Evolutionary conservation across 495 filamentous ascomycete genomes (phyloP).

Genomic region (Evansstolkia leycettana): DNA sequence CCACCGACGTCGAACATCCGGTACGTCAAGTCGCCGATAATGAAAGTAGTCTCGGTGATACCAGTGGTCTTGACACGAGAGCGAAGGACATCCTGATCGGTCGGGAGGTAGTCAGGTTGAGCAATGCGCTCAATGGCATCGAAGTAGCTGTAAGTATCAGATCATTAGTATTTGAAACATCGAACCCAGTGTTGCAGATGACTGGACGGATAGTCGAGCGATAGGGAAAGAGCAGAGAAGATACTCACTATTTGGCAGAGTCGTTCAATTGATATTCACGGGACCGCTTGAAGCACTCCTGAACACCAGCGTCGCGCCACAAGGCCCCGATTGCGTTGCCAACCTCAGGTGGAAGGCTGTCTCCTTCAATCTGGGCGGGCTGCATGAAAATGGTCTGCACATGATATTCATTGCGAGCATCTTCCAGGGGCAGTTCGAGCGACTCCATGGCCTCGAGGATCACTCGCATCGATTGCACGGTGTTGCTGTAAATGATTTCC

Average conservation of each 20-base stretch:
- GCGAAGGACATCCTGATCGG: constrained; percentile 92
- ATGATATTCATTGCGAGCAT: constrained; percentile 80
- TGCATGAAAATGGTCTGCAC: constrained; percentile 85
- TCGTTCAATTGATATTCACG: constrained; percentile 97
- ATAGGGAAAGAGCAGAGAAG: neutral
- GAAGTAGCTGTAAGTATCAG: constrained; percentile 86
- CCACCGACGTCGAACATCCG: constrained; percentile 99
- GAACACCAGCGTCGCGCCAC: constrained; percentile 91
- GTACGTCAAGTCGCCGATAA: constrained; percentile 94
- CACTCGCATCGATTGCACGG: constrained; percentile 78
- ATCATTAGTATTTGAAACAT: no score
- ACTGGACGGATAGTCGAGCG: neutral
- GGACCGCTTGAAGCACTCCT: constrained; percentile 88
- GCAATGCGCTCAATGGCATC: constrained; percentile 90
- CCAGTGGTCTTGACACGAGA: constrained; percentile 98
- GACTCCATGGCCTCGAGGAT: constrained; percentile 76
- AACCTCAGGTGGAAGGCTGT: constrained; percentile 87
- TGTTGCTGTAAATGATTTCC: constrained; percentile 87
- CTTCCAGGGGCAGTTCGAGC: constrained; percentile 51
- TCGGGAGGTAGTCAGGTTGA: constrained; percentile 86
- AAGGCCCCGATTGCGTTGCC: constrained; percentile 84
- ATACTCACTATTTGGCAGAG: constrained; percentile 88
- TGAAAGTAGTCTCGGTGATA: constrained; percentile 98
- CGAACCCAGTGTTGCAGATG: constrained; percentile 8
- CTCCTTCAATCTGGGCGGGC: constrained; percentile 88